These are phyloP conservation scores for Millerago galiae DNA, from an alignment of 805 yeast genomes.

Conservation along the genomic window DNA sequence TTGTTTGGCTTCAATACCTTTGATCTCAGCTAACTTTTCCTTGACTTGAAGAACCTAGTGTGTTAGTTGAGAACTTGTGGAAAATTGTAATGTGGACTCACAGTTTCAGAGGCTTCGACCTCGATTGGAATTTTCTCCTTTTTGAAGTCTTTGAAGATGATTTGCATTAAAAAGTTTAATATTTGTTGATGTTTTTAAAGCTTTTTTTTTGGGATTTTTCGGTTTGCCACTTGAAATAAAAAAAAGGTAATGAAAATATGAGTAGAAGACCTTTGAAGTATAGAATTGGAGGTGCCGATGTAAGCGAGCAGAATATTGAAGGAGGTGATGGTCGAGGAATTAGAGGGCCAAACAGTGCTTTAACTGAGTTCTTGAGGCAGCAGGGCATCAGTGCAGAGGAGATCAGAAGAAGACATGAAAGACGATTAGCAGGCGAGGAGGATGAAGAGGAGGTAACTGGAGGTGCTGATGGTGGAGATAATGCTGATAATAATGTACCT, in stretches of 20 bases:
- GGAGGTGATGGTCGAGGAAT: constrained; percentile 25
- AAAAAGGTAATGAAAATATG: constrained; percentile 4
- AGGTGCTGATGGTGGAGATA: constrained; percentile 5
- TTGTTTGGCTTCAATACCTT: constrained; percentile 63
- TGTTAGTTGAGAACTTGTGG: neutral
- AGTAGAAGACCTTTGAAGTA: constrained; percentile 24
- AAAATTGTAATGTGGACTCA: constrained; percentile 27
- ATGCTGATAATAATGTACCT: constrained; percentile 16
- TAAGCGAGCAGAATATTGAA: neutral
- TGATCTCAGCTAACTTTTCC: constrained; percentile 60
- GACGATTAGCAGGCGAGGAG: constrained; percentile 21
- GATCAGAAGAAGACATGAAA: constrained; percentile 46
- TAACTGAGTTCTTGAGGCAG: constrained; percentile 79
- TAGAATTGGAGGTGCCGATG: constrained; percentile 14
- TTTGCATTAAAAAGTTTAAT: constrained; percentile 45
- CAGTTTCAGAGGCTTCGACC: constrained; percentile 62
- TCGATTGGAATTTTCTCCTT: constrained; percentile 82
- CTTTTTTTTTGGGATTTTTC: neutral
- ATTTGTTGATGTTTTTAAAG: neutral
- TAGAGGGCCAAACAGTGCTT: constrained; percentile 70
- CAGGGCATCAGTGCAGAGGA: constrained; percentile 86
- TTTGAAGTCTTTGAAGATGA: constrained; percentile 86
- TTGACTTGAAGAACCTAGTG: constrained; percentile 60
- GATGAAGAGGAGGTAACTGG: constrained; percentile 22
- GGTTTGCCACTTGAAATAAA: constrained; percentile 3